phyloP scores from a whole-genome alignment of 306 rosid species.

The Pyrus bretschneideri region DNA sequence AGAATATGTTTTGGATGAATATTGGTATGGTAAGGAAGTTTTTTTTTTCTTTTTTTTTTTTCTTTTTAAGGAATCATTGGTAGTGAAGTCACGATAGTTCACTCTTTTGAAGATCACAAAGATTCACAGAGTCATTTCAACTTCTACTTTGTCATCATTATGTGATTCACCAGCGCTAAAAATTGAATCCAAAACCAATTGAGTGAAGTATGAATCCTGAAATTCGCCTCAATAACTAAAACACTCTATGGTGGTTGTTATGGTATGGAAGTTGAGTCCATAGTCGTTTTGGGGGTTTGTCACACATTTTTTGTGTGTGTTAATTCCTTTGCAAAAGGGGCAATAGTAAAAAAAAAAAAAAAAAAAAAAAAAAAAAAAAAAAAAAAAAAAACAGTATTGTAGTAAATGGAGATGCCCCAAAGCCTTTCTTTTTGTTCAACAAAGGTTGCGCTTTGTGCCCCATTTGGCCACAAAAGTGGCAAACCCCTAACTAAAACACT shows the following conservation, averaged over 20 bases:
- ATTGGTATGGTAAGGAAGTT: not conserved
- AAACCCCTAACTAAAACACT: not conserved
- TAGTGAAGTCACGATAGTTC: too few species aligned
- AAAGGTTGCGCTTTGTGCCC: not conserved
- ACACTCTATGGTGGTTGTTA: not conserved
- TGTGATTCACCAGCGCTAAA: too few species aligned
- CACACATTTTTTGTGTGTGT: not conserved
- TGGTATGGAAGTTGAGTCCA: not conserved
- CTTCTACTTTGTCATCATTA: accelerated
- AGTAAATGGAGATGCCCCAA: not conserved
- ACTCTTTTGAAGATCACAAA: accelerated
- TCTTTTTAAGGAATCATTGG: accelerated
- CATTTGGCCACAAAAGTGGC: not conserved
- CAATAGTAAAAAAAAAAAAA: not conserved
- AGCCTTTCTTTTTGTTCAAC: not conserved
- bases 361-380: not conserved
- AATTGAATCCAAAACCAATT: too few species aligned
- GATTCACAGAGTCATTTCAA: accelerated
- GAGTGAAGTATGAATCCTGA: accelerated
- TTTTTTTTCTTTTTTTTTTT: too few species aligned
- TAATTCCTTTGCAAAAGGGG: not conserved
- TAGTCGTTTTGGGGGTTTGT: not conserved
- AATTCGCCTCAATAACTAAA: too few species aligned
- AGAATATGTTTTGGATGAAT: not conserved
- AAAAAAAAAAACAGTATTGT: not conserved